These are phyloP conservation scores for Pharus latifolius DNA, from an alignment of 176 grass and related monocot species.

Conservation along the genomic window DNA sequence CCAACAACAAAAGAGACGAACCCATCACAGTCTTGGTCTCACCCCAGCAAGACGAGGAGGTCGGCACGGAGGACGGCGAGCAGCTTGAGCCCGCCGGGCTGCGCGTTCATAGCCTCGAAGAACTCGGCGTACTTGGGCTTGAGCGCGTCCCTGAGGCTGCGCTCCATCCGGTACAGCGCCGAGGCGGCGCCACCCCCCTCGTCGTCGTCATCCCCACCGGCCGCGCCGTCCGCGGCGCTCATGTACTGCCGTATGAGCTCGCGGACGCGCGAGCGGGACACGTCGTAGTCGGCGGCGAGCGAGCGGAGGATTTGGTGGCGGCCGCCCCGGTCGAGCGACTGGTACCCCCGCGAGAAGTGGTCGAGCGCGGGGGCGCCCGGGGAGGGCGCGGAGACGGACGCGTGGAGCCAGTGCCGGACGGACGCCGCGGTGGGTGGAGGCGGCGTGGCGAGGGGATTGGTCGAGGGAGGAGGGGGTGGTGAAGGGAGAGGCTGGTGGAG, in stretches of 20 bases:
- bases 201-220: constrained; percentile 5
- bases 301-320: constrained; percentile 54
- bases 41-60: constrained; percentile 67
- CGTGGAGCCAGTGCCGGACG: constrained; percentile 50
- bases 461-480: neutral
- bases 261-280: constrained; percentile 51
- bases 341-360: constrained; percentile 62
- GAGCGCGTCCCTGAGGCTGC: constrained; percentile 61
- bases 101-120: constrained; percentile 74
- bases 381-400: constrained; percentile 31
- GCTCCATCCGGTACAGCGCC: constrained; percentile 75
- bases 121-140: constrained; percentile 64
- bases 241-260: constrained; percentile 76
- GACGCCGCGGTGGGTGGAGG: neutral
- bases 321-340: constrained; percentile 41
- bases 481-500: neutral
- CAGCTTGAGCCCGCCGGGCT: constrained; percentile 80
- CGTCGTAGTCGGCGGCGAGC: constrained; percentile 72
- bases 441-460: neutral
- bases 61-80: constrained; percentile 74
- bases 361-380: constrained; percentile 34
- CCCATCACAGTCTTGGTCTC: constrained; percentile 13
- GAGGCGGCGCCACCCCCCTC: constrained; percentile 35
- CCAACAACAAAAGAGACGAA: neutral
- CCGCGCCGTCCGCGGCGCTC: constrained; percentile 16